Evolutionary conservation across 495 filamentous ascomycete genomes (phyloP), one percentile per base, ranked within the genome.

Genomic region (Staphylotrichum longicolle): DNA sequence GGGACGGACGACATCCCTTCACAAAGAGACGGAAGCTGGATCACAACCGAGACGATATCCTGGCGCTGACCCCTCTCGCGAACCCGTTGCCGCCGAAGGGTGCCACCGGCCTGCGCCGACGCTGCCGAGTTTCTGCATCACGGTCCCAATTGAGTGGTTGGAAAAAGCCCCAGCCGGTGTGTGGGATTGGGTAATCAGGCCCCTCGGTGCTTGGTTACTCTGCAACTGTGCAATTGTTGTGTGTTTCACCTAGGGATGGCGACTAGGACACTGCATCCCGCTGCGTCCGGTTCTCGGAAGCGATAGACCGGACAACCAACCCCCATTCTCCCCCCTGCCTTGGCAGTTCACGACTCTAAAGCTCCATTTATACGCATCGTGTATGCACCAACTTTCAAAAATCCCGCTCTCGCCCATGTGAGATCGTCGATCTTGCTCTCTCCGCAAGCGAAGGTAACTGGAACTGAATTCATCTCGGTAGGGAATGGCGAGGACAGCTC

Each of bases 61-160:
- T 27, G 20, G 20, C 20, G 20, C 20, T 27, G 20, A 27, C 20
- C 20, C 32, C 3, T 20, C 32, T 5, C 32, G 20, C 35, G 27
- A 52, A 20, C 52, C 54, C 57, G 55, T 44, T 35, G 55, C 32
- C 60, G 57, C 60, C 60, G 55, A 59, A 46, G 50, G 34, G 48
- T 49, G 44, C 53, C 30, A 50, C 63, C 58, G 37, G 30, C 8
- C 14, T 45, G 33, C 55, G 55, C 55, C 35, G 44, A 37, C 33
- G 20, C 35, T 20, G 54, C 59, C 55, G 27, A 14, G 2, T 39
- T 39, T 54, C 32, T 61, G 45, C 34, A n/a, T 57, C 62, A 67
- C 68, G 52, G 62, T 68, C 63, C 66, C 68, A 68, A 70, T 63
- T 64, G 65, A 70, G 57, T 70, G 68, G 65, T 63, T 66, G 54